phyloP scores from a whole-genome alignment of 441 rosid species.

The Croton setiger region DNA sequence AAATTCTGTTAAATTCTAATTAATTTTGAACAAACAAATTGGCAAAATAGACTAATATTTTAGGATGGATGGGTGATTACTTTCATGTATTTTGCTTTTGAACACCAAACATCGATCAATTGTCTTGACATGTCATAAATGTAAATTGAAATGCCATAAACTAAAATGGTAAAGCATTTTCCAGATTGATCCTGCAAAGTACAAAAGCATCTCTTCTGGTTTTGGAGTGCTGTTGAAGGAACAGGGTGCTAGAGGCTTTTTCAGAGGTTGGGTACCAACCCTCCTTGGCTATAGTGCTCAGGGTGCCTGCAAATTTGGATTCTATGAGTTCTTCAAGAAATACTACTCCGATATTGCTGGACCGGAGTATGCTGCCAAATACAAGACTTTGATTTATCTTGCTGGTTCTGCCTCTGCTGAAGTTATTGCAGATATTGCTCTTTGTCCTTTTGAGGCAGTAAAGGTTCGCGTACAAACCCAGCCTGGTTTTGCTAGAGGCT shows the following conservation, averaged over 20 bases:
- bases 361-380: conserved; percentile 80
- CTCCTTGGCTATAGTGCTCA: conserved; percentile 97
- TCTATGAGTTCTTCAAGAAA: conserved; percentile 97
- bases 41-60: no score
- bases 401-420: conserved; percentile 99
- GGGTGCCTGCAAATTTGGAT: conserved; percentile 99
- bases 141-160: background rate
- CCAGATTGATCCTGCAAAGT: conserved; percentile 95
- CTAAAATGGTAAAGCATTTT: conserved; percentile 18
- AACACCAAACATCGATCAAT: background rate
- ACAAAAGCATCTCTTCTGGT: conserved; percentile 94
- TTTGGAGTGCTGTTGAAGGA: conserved; percentile 87
- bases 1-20: no score
- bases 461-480: conserved; percentile 99
- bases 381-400: conserved; percentile 96
- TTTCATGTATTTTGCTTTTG: background rate
- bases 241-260: conserved; percentile 88
- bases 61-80: background rate
- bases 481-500: conserved; percentile 98
- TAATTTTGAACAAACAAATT: no score
- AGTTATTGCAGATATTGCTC: conserved; percentile 97
- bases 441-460: conserved; percentile 99
- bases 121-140: background rate
- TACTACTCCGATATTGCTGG: conserved; percentile 91
- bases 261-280: conserved; percentile 99